Evolutionary conservation across 2,329 filamentous ascomycete species (phyloP).

Genomic region (Colletotrichum cereale): DNA sequence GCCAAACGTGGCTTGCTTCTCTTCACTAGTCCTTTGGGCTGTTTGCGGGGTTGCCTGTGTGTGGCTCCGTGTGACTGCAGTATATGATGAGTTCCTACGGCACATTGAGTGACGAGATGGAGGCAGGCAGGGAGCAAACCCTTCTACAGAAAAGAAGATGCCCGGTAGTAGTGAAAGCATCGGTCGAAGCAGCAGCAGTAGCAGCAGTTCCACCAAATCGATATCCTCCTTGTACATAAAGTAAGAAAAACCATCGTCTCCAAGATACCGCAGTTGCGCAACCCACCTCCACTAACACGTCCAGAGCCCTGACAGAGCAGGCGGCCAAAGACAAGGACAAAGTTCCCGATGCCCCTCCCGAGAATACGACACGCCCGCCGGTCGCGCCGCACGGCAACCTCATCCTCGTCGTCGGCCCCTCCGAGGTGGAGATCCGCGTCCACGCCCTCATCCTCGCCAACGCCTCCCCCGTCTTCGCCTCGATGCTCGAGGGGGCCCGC

Average conservation of each 20-base stretch:
- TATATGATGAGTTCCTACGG: constrained; percentile 10
- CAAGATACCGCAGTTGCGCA: not conserved
- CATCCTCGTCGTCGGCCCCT: constrained; percentile 16
- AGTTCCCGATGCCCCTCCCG: not conserved
- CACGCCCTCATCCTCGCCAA: constrained; percentile 8
- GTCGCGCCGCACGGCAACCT: constrained; percentile 20
- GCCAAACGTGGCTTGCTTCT: not conserved
- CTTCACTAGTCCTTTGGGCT: not conserved
- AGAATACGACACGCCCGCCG: too few species aligned
- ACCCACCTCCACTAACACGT: not conserved
- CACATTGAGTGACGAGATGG: not conserved
- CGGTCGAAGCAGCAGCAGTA: not conserved
- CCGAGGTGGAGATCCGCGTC: not conserved
- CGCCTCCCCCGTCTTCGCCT: constrained; percentile 18
- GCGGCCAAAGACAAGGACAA: not conserved
- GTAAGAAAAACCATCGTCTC: not conserved
- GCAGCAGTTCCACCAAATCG: not conserved
- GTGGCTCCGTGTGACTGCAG: too few species aligned
- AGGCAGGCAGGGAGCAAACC: not conserved
- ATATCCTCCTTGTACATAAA: not conserved
- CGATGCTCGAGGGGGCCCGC: not conserved
- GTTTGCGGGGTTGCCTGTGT: not conserved
- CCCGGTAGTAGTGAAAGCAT: not conserved
- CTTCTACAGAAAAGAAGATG: not conserved
- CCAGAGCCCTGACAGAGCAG: not conserved